Base-by-base conservation (phyloP, 129 eudicot genomes). In the Tanacetum coccineum region DNA sequence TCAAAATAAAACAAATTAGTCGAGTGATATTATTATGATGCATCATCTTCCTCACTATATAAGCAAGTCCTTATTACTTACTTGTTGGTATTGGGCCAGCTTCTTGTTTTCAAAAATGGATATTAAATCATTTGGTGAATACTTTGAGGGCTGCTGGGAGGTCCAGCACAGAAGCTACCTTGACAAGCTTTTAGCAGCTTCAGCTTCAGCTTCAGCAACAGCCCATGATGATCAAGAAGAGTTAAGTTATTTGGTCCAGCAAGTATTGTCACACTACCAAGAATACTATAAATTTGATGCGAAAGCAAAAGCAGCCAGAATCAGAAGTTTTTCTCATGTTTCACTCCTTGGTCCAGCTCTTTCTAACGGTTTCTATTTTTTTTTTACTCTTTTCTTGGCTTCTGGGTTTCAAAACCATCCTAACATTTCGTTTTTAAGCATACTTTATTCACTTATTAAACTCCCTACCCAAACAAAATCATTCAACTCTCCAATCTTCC, bases 331-430 rank as follows among this genome's bases (percentile, higher is more conserved):
- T 82, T 9, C 44, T 72, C 18, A 18, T 79, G 59, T 82, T 18
- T 85, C 81, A 3, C 85, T 81, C 87, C 91, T 2, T 85, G 91
- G 91, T 52, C 79, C 5, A 76, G 74, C 15, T 73, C 91, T 4
- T 85, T 70, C 25, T 83, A 85, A 74, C 73, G 62, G 0, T n/a
- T n/a, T n/a, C n/a, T n/a, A n/a, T n/a, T n/a, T n/a, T n/a, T n/a
- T n/a, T n/a, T n/a, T n/a, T n/a, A 61, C 87, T 0, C 66, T 82
- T 6, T 67, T 73, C 2, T 85, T 87, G 87, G 57, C 65, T 0
- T 7, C 77, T 10, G 91, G 81, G 18, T 79, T 85, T 68, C n/a
- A n/a, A 76, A 76, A 22, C 91, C 91, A 1, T 80, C 88, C 14
- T 76, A 3, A 30, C 76, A 7, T 86, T 78, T 57, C 60, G 66